Base-by-base conservation (phyloP, 495 filamentous ascomycete species). In the Collariella sp. region DNA sequence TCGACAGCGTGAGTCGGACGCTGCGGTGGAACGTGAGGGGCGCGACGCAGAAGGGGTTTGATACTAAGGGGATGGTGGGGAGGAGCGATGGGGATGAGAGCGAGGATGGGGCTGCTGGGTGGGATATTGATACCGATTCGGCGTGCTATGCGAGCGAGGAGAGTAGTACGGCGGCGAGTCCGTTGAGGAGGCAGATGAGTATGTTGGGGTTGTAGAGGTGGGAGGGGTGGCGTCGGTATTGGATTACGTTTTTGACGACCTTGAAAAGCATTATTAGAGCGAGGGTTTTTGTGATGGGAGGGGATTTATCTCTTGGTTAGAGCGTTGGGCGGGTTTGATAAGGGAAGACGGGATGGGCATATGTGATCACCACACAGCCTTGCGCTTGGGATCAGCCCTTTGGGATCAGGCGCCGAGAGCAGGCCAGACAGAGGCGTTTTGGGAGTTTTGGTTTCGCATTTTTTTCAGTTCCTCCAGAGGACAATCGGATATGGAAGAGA, bases 1-100 rank as follows among this genome's bases (percentile, higher is more conserved):
- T 98, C 71, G 84, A 95, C 65, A 91, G 87, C 62, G 86, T 98
- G 20, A 84, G 84, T 44, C 79, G 91, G 38, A 95, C 93, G 1
- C 77, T 98, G 53, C 79, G 90, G 45, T 98, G 93, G 93, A 96
- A 96, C 66, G 87, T 80, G 11, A 79, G 93, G 47, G 87, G 86
- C 20, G 89, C 89, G 12, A 80, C 83, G 54, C 90, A 96, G 70
- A 94, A 94, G 66, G 82, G 77, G 39, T 95, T 87, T 73, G 79
- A 81, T 24, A 77, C 75, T 58, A 46, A 57, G 69, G 65, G 12
- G 57, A 60, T 16, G 64, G 62, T 20, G 71, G 70, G 16, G 69
- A 66, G 16, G 59, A 59, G 15, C 67, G 75, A 18, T 33, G 42
- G 31, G 43, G 11, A 11, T 29, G 15, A 10, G 43, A 4, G 34